Evolutionary conservation across 2,329 filamentous ascomycete species (phyloP), one percentile per base, ranked within the genome.

Genomic region (Chrysoporthe deuterocubensis): DNA sequence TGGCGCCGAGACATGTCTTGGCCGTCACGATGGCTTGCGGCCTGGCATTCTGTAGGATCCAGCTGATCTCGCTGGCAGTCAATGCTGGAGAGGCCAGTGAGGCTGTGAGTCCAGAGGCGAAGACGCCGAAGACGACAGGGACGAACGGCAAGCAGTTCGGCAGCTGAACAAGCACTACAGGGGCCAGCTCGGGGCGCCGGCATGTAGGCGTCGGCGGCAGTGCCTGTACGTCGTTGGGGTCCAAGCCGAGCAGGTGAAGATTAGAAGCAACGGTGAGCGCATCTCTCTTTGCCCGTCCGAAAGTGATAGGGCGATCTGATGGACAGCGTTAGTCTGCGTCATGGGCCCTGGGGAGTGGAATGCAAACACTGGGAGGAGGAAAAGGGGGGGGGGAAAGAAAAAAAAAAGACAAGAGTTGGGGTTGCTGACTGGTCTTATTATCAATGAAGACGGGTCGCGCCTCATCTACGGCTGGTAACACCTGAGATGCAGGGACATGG

Each of bases 61-160:
- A 82, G 13, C 76, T 73, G 21, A 81, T 72, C 68, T 82, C 80
- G 50, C 74, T 77, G 64, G 74, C 75, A 0, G 80, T 81, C 43
- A 82, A 72, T 2, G 78, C 77, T 0, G 80, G 79, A 0, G 80
- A 81, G 0, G 74, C 78, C 21, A 82, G 74, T 0, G 79, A 81
- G 3, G 78, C 77, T 0, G 80, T 81, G 40, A 81, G 71, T 1
- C 80, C 79, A 4, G 80, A 74, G 8, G 80, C 80, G 37, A 81
- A 72, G n/a, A 74, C 71, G 57, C 80, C 80, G 58, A 81, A 73
- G 2, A 79, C 42, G 8, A 78, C 64, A 0, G 79, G 75, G 0
- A 76, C 74, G 44, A 81, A 81, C n/a, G 77, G 74, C 1, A 81
- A 73, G 63, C 76, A 80, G 71, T 82, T 82, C 50, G 80, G 80